Conservation (phyloP, 2,329 filamentous ascomycete species). For the Phyllosticta citribraziliensis region DNA sequence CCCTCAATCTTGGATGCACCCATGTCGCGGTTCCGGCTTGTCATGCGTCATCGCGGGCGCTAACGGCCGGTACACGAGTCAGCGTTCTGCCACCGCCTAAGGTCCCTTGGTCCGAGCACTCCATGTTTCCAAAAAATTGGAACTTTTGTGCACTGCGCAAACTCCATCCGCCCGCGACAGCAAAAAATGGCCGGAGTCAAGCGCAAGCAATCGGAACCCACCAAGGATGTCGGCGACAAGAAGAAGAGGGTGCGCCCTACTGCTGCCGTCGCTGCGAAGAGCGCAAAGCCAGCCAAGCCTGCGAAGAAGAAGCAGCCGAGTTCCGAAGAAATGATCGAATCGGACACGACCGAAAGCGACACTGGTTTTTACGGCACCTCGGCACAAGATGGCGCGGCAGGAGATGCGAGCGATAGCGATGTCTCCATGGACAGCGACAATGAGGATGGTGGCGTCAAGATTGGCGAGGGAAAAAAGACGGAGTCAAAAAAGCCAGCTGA, state of each 20-base stretch:
- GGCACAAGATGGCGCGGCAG: conserved; percentile 19
- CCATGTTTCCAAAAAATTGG: conserved; percentile 6
- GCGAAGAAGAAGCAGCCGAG: conserved; percentile 26
- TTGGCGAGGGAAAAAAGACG: conserved; percentile 9
- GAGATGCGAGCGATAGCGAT: conserved; percentile 12
- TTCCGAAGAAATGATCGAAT: conserved; percentile 24
- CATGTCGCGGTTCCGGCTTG: neutral
- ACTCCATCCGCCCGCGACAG: neutral
- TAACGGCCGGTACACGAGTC: neutral
- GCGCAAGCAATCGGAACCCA: conserved; percentile 25
- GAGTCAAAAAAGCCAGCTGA: conserved; percentile 10
- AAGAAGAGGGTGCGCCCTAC: conserved; percentile 15
- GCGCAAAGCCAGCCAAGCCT: conserved; percentile 1
- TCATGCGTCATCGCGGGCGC: neutral
- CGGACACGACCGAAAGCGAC: conserved; percentile 26
- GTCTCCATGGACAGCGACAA: conserved; percentile 8
- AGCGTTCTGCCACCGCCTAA: neutral
- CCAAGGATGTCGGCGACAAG: conserved; percentile 17
- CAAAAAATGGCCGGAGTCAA: conserved; percentile 28
- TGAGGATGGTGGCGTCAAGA: conserved; percentile 1
- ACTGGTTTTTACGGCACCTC: conserved; percentile 28
- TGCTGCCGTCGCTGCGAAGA: conserved; percentile 15
- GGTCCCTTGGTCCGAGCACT: conserved; percentile 2
- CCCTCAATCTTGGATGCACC: neutral
- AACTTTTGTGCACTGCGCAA: neutral